Evolutionary conservation across 2,329 filamentous ascomycete genomes (phyloP), one percentile per base, ranked within the genome.

Genomic region (Xylaria sp.): DNA sequence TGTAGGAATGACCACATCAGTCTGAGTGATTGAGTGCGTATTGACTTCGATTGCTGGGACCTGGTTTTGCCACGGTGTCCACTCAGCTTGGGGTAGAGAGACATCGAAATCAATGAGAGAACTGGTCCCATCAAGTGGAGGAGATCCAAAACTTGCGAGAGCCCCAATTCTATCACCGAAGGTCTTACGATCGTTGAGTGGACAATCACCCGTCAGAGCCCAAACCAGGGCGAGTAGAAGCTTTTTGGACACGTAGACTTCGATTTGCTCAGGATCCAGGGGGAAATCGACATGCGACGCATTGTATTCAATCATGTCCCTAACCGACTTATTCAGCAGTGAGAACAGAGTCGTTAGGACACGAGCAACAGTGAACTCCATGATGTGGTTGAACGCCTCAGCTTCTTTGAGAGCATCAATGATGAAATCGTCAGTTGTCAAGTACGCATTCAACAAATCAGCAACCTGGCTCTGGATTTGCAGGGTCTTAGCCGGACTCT

Each of bases 51-150:
- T 92, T 12, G 89, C 91, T 18, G 96, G 96, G 15, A 99, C 96
- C 80, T 98, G 92, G 72, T 91, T 94, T 81, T 97, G 95, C 96
- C 96, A 99, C 52, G 92, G 88, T 1, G 90, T 87, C 96, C 96
- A 99, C 73, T 97, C 92, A 8, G 91, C 92, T 78, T 91, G 91
- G 1, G 97, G 96, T 50, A 98, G 86, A 13, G 90, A 89, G 50
- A 97, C 94, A 78, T 99, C 94, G 76, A 93, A 99, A 81, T 99
- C 97, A 76, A 99, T 99, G 64, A 99, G 89, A 41, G 94, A 97
- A 74, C 91, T 91, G 20, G 87, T 88, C 55, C 93, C 91, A 69
- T 92, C 91, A 39, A 97, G 83, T 2, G 91, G 88, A 2, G 97
- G 95, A 12, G 94, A 90, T 61, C 97, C 94, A 71, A 97, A 93